A percentile compares a stretch with the other conserved stretches of the same genome.
Evolutionary conservation across 352 stramenopile genomes (phyloP).

Genomic region (Phytophthora meadii): DNA sequence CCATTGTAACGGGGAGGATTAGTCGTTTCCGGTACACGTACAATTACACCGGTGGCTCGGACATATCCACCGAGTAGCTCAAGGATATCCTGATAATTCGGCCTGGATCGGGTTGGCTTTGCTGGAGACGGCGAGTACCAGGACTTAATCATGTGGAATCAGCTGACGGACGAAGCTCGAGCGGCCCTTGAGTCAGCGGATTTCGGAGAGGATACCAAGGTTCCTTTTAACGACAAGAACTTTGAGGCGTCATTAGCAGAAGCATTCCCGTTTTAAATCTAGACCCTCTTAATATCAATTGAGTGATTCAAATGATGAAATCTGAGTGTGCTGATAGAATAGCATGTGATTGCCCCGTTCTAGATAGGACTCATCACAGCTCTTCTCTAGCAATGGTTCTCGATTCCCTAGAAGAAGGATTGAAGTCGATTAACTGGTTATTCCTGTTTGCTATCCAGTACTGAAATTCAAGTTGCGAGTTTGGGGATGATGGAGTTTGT

Average conservation of each 20-base stretch:
- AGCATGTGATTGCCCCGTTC: no score
- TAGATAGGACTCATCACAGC: no score
- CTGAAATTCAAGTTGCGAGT: conserved; percentile 10
- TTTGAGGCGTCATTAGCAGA: not conserved
- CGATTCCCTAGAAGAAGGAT: no score
- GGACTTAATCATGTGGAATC: conserved; percentile 10
- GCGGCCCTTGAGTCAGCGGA: not conserved
- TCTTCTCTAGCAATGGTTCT: no score
- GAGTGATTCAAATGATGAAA: no score
- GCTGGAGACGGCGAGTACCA: not conserved
- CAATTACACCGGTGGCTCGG: not conserved
- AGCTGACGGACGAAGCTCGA: not conserved
- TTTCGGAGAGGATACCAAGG: not conserved
- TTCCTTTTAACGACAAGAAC: conserved; percentile 5
- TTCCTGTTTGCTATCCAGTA: no score
- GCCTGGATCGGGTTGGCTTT: not conserved
- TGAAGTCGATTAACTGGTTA: no score
- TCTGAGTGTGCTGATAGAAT: no score
- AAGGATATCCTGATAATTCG: not conserved
- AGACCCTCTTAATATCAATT: no score
- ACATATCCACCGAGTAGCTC: not conserved
- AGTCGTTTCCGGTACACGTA: no score
- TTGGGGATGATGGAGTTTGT: not conserved
- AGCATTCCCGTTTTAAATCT: not conserved
- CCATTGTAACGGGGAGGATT: no score